A percentile compares a stretch with the other conserved stretches of the same genome.
phyloP scores from a whole-genome alignment of 345 rosid genomes.

The Boechera retrofracta region DNA sequence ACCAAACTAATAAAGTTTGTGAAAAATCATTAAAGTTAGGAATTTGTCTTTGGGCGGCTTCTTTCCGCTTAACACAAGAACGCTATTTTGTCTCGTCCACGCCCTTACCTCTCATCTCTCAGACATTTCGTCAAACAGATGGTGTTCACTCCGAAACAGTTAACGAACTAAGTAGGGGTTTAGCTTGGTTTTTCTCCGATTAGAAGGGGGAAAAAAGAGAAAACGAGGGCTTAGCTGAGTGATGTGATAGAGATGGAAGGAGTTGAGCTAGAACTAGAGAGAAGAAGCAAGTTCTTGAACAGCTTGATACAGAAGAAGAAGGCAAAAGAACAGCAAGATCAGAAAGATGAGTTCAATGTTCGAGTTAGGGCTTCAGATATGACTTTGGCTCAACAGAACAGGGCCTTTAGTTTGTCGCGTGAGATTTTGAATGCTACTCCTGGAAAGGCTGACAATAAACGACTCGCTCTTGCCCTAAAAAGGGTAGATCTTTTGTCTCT shows the following conservation, averaged over 20 bases:
- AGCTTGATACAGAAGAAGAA: slow-evolving; percentile 93
- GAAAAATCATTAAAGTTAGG: slow-evolving; percentile 9
- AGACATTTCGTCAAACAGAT: slow-evolving; percentile 48
- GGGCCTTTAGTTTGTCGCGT: slow-evolving; percentile 80
- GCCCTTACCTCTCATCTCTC: slow-evolving; percentile 25
- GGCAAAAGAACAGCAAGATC: slow-evolving; percentile 67
- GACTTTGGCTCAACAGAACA: slow-evolving; percentile 69
- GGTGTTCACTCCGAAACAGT: slow-evolving; percentile 37
- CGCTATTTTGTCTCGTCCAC: slow-evolving; percentile 48
- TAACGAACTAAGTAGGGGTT: slow-evolving; percentile 16
- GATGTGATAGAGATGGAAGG: slow-evolving; percentile 65
- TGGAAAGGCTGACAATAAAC: slow-evolving; percentile 83
- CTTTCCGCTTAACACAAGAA: slow-evolving; percentile 38
- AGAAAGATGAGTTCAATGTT: slow-evolving; percentile 58
- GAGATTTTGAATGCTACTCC: slow-evolving; percentile 77
- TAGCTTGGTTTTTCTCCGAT: slow-evolving; percentile 30
- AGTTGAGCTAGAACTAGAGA: slow-evolving; percentile 87
- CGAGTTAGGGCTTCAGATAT: slow-evolving; percentile 90
- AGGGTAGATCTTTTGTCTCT: slow-evolving; percentile 56
- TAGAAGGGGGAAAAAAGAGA: not conserved
- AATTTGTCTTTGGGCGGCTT: slow-evolving; percentile 39
- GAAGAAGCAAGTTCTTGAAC: slow-evolving; percentile 86
- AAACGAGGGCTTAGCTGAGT: slow-evolving; percentile 29
- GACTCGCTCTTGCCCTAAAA: slow-evolving; percentile 90
- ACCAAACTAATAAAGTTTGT: slow-evolving; percentile 8